A percentile compares a stretch with the other conserved stretches of the same genome.
Conservation (phyloP, 768 basidiomycete genomes). For the Pluteus cervinus region DNA sequence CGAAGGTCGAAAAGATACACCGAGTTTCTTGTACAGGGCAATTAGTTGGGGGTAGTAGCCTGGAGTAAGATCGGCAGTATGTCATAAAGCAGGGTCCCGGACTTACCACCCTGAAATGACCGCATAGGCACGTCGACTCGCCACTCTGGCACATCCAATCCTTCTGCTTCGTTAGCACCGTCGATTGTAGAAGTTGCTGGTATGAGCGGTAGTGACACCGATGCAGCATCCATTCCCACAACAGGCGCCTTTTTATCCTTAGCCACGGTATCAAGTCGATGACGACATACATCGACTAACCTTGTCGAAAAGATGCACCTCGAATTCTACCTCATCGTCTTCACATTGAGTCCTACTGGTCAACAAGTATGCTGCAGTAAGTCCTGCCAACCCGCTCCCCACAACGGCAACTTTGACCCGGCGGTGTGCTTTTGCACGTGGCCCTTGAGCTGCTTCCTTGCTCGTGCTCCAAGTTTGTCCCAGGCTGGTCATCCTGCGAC, state of each 20-base stretch:
- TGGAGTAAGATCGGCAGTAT: slow-evolving; percentile 16
- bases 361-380: slow-evolving; percentile 62
- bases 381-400: slow-evolving; percentile 69
- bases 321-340: slow-evolving; percentile 39
- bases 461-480: too few relatives aligned
- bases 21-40: slow-evolving; percentile 54
- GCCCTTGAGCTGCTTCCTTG: too few relatives aligned
- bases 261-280: not conserved
- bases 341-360: slow-evolving; percentile 22
- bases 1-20: slow-evolving; percentile 45
- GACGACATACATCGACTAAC: slow-evolving; percentile 26
- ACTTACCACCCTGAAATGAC: slow-evolving; percentile 70
- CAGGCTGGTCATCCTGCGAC: too few relatives aligned
- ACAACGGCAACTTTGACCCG: slow-evolving; percentile 64
- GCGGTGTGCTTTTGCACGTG: too few relatives aligned
- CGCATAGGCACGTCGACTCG: slow-evolving; percentile 78
- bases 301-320: slow-evolving; percentile 75
- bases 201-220: slow-evolving; percentile 44
- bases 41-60: slow-evolving; percentile 76
- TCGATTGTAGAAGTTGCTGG: too few relatives aligned
- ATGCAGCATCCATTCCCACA: slow-evolving; percentile 68
- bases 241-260: slow-evolving; percentile 33
- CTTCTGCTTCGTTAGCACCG: slow-evolving; percentile 25
- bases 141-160: too few relatives aligned
- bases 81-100: not conserved